phyloP scores from a whole-genome alignment of 1,284 basidiomycete species.

The Marasmius sp. region DNA sequence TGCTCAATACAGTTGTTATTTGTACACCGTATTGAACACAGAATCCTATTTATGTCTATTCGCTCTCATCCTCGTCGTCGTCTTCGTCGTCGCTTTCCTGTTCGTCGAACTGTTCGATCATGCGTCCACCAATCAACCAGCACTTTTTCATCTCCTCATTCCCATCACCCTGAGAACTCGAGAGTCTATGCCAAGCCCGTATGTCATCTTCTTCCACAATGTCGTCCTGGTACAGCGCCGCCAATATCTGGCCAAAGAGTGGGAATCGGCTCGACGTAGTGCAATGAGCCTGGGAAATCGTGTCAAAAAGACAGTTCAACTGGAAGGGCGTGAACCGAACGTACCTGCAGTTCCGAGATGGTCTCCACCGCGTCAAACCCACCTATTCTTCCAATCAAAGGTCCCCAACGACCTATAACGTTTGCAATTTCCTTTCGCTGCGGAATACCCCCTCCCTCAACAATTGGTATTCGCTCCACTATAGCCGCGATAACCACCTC shows the following conservation, averaged over 20 bases:
- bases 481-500: conserved; percentile 77
- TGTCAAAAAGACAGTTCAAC: neutral
- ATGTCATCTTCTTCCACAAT: conserved; percentile 81
- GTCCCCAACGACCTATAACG: conserved; percentile 69
- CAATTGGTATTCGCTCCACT: conserved; percentile 63
- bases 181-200: conserved; percentile 61
- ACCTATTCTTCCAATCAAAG: conserved; percentile 71
- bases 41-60: conserved; percentile 30
- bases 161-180: conserved; percentile 52
- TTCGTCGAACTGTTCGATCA: conserved; percentile 78
- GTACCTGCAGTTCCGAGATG: conserved; percentile 67
- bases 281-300: conserved; percentile 53
- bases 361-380: conserved; percentile 77
- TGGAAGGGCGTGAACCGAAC: conserved; percentile 9
- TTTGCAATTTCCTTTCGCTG: conserved; percentile 64
- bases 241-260: conserved; percentile 75
- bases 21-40: too few relatives aligned
- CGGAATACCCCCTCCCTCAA: conserved; percentile 47
- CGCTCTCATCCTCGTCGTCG: conserved; percentile 34
- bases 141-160: conserved; percentile 63
- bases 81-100: conserved; percentile 65
- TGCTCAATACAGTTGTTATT: too few relatives aligned
- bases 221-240: conserved; percentile 73
- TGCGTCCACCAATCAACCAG: conserved; percentile 68
- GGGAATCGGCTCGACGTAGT: conserved; percentile 57